Evolutionary conservation across 176 grass and related monocot species (phyloP).

Genomic region (Paspalum vaginatum): DNA sequence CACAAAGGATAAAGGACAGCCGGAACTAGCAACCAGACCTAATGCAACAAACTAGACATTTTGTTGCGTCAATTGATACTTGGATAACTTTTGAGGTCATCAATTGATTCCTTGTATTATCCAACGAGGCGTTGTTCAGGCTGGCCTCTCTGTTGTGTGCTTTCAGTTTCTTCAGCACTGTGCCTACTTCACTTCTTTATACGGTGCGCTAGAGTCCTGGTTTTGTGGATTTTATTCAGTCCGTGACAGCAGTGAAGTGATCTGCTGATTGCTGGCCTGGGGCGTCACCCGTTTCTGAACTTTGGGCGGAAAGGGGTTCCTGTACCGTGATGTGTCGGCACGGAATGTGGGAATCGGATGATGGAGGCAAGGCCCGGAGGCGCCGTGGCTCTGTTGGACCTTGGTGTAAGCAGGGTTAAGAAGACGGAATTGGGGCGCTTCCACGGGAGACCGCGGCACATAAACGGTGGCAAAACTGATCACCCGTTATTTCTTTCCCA

Average conservation of each 20-base stretch:
- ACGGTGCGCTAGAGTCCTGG: background rate
- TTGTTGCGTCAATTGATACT: conserved; percentile 16
- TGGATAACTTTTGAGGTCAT: conserved; percentile 13
- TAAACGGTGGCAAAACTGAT: background rate
- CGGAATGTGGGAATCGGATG: too few relatives aligned
- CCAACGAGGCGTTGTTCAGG: background rate
- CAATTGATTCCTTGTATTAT: background rate
- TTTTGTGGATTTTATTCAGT: background rate
- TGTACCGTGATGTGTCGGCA: background rate
- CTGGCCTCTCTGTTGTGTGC: background rate
- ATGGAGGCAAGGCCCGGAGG: background rate
- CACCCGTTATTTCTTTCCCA: background rate
- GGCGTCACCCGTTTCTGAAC: background rate
- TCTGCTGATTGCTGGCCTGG: too few relatives aligned
- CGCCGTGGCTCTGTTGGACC: background rate
- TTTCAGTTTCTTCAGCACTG: background rate
- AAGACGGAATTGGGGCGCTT: background rate
- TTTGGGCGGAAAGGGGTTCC: background rate
- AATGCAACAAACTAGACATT: too few relatives aligned
- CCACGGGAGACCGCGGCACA: background rate
- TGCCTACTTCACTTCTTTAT: background rate
- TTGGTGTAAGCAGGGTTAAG: background rate
- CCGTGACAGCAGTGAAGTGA: too few relatives aligned
- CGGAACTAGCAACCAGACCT: too few relatives aligned
- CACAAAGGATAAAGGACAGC: too few relatives aligned